Evolutionary conservation across 345 rosid species (phyloP).

Genomic region (Euclidium syriacum): DNA sequence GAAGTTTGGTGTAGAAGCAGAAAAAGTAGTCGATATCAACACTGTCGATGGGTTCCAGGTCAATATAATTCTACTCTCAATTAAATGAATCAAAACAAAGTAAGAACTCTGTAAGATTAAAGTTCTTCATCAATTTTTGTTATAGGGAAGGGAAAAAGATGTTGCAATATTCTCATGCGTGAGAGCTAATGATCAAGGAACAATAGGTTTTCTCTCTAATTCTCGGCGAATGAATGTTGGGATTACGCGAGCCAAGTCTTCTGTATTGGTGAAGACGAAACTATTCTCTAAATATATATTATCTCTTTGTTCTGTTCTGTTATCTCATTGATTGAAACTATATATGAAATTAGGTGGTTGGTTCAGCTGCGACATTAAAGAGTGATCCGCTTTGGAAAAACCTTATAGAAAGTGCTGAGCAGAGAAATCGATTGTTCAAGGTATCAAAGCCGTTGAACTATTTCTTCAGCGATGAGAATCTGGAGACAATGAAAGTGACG

Average conservation of each 20-base stretch:
- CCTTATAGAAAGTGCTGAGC: conserved; percentile 72
- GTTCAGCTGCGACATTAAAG: conserved; percentile 71
- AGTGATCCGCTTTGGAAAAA: conserved; percentile 75
- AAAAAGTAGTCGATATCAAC: conserved; percentile 70
- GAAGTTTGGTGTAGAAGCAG: conserved; percentile 70
- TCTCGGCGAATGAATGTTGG: conserved; percentile 94
- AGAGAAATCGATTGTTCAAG: conserved; percentile 55
- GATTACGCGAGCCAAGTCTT: conserved; percentile 87
- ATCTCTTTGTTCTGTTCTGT: not conserved
- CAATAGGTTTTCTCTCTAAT: conserved; percentile 84
- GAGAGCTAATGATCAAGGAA: conserved; percentile 60
- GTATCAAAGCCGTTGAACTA: conserved; percentile 67
- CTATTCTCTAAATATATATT: not conserved
- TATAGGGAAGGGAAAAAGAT: conserved; percentile 98
- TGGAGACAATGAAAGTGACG: conserved; percentile 42
- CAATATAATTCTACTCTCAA: conserved; percentile 16
- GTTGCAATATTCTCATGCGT: conserved; percentile 94
- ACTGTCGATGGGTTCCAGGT: conserved; percentile 99
- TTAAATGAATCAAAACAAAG: too few species aligned
- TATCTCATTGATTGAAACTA: not conserved
- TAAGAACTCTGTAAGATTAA: too few species aligned
- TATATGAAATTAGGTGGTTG: conserved; percentile 63
- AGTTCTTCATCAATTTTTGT: too few species aligned
- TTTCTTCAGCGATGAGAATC: conserved; percentile 56
- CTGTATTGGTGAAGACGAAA: conserved; percentile 64